Evolutionary conservation across 352 stramenopile genomes (phyloP), one percentile per base, ranked within the genome.

Genomic region (Globisporangium spinosum): DNA sequence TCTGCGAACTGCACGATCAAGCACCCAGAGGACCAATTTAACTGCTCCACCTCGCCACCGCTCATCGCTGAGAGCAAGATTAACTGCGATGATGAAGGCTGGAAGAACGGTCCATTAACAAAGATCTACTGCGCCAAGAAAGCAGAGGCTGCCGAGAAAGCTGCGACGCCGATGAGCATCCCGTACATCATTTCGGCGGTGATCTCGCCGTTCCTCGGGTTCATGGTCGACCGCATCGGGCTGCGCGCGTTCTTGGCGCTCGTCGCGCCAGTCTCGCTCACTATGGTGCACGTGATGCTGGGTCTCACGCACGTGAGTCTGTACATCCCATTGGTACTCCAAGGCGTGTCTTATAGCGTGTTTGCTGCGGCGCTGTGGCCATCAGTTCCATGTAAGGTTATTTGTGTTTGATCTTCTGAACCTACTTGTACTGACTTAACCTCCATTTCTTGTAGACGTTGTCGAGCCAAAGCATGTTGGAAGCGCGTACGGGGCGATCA

Each of bases 361-460:
- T 98, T 97, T 75, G 93, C 93, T 4, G 89, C 94, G 5, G 92
- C 94, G 7, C 53, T 98, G 23, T 98, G 94, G 94, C 94, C 94
- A 4, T 97, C 89, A 0, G 89, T 98, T 23, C 89, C 91, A 73
- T 85, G 79, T 87, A 68, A 35, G 78, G 27, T 29, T 29, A 29
- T 29, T 67, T 49, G 15, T 43, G 27, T 29, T 29, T 25, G 20
- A 49, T 6, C 9, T 2, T 4, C 35, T 43, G 35, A 15, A 43
- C 10, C 35, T 47, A n/a, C 17, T 1, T 53, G 43, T 47, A 10
- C n/a, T 55, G 27, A 29, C 20, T 1, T 6, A 0, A 43, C 23
- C 47, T 22, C 23, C 49, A 2, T 67, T 23, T 58, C 58, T 1
- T 56, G 9, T 43, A 86, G 87, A 98, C 54, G 86, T 97, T 53